These are phyloP conservation scores for Metarhizium sp. DNA, from an alignment of 2,329 filamentous ascomycete genomes.

Conservation along the genomic window DNA sequence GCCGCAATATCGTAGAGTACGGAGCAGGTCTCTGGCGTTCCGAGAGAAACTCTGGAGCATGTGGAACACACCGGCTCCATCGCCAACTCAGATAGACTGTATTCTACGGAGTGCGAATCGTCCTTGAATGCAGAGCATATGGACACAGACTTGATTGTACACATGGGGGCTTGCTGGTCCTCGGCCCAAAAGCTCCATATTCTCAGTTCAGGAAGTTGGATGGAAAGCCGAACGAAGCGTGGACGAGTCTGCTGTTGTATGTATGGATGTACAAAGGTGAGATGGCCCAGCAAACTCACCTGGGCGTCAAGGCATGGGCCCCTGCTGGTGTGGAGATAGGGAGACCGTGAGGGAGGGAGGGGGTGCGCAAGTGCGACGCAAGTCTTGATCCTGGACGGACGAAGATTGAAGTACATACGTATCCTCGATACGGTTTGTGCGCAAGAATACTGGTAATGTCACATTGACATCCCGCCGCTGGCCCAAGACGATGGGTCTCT, in stretches of 20 bases:
- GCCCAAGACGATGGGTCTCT: conserved; percentile 3
- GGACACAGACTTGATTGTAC: too few relatives aligned
- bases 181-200: conserved; percentile 8
- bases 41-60: not conserved
- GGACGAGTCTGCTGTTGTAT: conserved; percentile 6
- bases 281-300: not conserved
- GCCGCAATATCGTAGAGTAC: not conserved
- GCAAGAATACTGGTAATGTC: conserved; percentile 1
- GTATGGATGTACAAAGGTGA: not conserved
- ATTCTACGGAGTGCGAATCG: too few relatives aligned
- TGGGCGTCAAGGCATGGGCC: not conserved
- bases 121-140: too few relatives aligned
- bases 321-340: not conserved
- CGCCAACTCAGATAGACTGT: not conserved
- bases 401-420: not conserved
- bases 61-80: not conserved
- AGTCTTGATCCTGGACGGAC: not conserved
- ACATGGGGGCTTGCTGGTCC: not conserved
- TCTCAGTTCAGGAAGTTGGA: conserved; percentile 17
- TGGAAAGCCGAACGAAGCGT: conserved; percentile 22
- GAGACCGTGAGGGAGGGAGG: not conserved
- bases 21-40: not conserved
- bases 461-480: conserved; percentile 5
- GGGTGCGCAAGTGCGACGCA: not conserved
- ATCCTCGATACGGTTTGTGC: not conserved